Percentiles rank a stretch among this genome's conserved stretches.
Conservation (phyloP, 2,329 filamentous ascomycete species). For the Curvularia spicifera region DNA sequence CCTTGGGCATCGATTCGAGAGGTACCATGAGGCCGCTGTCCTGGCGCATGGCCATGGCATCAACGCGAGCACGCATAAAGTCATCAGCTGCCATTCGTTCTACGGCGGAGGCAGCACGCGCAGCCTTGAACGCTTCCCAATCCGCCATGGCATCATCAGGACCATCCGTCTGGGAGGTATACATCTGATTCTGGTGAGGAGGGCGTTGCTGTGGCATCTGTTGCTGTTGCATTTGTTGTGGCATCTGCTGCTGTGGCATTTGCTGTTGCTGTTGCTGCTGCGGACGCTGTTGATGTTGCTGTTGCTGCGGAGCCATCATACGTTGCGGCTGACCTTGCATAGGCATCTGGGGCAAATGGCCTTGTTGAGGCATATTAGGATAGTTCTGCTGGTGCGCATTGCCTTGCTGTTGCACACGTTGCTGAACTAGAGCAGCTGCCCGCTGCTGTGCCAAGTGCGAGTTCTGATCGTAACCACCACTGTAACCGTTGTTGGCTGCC, state of each 20-base stretch:
- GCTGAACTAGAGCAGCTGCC: slow-evolving; percentile 56
- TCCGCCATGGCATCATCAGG: slow-evolving; percentile 66
- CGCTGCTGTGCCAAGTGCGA: slow-evolving; percentile 61
- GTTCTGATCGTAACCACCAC: slow-evolving; percentile 47
- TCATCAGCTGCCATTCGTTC: slow-evolving; percentile 65
- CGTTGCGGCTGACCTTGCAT: slow-evolving; percentile 43
- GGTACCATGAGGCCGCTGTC: slow-evolving; percentile 81
- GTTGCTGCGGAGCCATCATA: slow-evolving; percentile 35
- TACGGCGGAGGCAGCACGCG: slow-evolving; percentile 60
- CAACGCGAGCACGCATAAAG: slow-evolving; percentile 72
- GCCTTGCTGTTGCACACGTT: slow-evolving; percentile 41
- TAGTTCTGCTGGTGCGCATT: slow-evolving; percentile 37
- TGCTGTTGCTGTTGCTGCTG: slow-evolving; percentile 38
- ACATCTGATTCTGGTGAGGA: slow-evolving; percentile 39
- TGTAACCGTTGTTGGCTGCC: slow-evolving; percentile 43
- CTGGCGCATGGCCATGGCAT: slow-evolving; percentile 69
- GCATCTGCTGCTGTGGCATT: slow-evolving; percentile 44
- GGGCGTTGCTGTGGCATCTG: slow-evolving; percentile 34
- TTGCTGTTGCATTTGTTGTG: slow-evolving; percentile 27
- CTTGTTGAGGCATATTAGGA: slow-evolving; percentile 27
- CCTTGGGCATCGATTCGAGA: slow-evolving; percentile 62
- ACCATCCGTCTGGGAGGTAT: slow-evolving; percentile 76
- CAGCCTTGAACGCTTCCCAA: slow-evolving; percentile 65
- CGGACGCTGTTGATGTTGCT: slow-evolving; percentile 34
- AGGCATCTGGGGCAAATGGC: slow-evolving; percentile 35